Conservation (phyloP, 2,329 filamentous ascomycete species). For the Botrytis cinerea region DNA sequence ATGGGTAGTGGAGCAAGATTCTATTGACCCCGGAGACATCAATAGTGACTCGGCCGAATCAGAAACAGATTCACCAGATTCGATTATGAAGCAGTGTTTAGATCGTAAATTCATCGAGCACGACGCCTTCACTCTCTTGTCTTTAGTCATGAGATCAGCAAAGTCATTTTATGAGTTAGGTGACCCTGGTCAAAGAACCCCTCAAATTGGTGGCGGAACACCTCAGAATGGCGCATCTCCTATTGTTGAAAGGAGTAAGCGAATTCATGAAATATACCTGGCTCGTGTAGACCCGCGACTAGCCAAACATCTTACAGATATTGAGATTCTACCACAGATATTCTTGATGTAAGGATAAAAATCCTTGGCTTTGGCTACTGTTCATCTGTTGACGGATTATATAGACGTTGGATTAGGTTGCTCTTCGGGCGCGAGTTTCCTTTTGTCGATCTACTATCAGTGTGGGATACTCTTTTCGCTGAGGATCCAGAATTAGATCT, state of each 20-base stretch:
- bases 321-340: slow-evolving; percentile 94
- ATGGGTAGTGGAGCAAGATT: slow-evolving; percentile 81
- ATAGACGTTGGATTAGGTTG: slow-evolving; percentile 81
- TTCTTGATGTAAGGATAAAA: slow-evolving; percentile 74
- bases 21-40: slow-evolving; percentile 54
- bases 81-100: slow-evolving; percentile 62
- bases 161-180: slow-evolving; percentile 77
- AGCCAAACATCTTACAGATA: slow-evolving; percentile 73
- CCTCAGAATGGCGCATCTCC: slow-evolving; percentile 53
- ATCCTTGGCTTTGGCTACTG: slow-evolving; percentile 15
- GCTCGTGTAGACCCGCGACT: slow-evolving; percentile 81
- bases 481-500: slow-evolving; percentile 78
- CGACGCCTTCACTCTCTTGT: slow-evolving; percentile 85
- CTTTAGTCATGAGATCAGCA: slow-evolving; percentile 81
- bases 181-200: slow-evolving; percentile 47
- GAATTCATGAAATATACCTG: slow-evolving; percentile 82
- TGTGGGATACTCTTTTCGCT: slow-evolving; percentile 93
- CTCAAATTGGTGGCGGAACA: slow-evolving; percentile 29
- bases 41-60: slow-evolving; percentile 42
- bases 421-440: slow-evolving; percentile 92
- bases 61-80: slow-evolving; percentile 26
- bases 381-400: slow-evolving; percentile 19
- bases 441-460: slow-evolving; percentile 76
- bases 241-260: slow-evolving; percentile 82
- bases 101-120: slow-evolving; percentile 80